Evolutionary conservation across 257 asterid species (phyloP).

Genomic region (Lantana camara): DNA sequence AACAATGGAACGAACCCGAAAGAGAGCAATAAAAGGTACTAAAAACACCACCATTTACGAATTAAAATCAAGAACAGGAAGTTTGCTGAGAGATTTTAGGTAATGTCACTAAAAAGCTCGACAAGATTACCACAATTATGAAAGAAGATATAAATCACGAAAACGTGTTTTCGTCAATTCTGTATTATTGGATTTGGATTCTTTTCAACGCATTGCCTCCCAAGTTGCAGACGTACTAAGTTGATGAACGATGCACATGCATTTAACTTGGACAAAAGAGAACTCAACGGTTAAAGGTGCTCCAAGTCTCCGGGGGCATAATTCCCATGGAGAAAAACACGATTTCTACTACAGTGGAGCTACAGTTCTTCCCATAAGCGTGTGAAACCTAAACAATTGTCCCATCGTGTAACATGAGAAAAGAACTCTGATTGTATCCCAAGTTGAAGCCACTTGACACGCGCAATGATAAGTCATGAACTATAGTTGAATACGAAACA

Average conservation of each 20-base stretch:
- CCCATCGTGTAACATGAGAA: slow-evolving; percentile 9
- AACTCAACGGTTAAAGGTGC: slow-evolving; percentile 1
- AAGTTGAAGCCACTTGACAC: too few species aligned
- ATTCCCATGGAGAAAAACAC: background rate
- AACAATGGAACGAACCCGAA: too few species aligned
- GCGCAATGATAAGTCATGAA: too few species aligned
- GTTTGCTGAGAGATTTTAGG: too few species aligned
- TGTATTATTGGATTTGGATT: slow-evolving; percentile 11
- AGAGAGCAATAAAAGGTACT: too few species aligned
- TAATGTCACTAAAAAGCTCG: too few species aligned
- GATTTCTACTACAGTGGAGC: slow-evolving; percentile 6
- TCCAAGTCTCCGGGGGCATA: background rate
- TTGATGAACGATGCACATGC: slow-evolving; percentile 10
- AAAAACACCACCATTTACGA: too few species aligned
- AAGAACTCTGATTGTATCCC: background rate
- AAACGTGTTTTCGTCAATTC: background rate
- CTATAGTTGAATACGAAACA: too few species aligned
- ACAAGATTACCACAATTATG: too few species aligned
- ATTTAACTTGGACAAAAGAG: background rate
- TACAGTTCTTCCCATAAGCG: background rate
- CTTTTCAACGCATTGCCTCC: slow-evolving; percentile 14
- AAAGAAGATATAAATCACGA: background rate
- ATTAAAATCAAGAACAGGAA: too few species aligned
- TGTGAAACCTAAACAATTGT: slow-evolving; percentile 8
- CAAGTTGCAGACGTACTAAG: background rate